Evolutionary conservation across 2,329 filamentous ascomycete species (phyloP), one percentile per base, ranked within the genome.

Genomic region (Keithomyces neogunnii): DNA sequence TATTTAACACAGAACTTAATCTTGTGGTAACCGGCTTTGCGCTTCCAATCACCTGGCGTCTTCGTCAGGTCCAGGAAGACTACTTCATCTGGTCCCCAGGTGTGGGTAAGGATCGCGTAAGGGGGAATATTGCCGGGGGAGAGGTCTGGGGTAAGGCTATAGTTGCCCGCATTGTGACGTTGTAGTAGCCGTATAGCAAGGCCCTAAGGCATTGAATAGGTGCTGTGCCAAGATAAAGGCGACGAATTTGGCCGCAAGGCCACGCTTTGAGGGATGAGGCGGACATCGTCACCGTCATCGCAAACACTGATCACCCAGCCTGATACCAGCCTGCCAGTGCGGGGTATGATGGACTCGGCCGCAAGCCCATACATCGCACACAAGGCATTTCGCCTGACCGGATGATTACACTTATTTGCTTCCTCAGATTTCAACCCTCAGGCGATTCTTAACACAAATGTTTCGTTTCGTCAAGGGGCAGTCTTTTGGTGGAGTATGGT

Each of bases 91-190:
- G 35, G 5, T 11, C 56, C 57, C 58, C 58, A 60, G 56, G 19
- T 60, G 45, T 60, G 58, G 38, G 58, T 59, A 9, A 60, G 46
- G 28, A 59, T 58, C 19, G 56, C 58, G 44, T 59, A 60, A 4
- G 53, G 53, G 11, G 53, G 55, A 19, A 55, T 43, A 31, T 56
- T n/a, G 26, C 19, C 39, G 26, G 39, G 19, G 39, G 39, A 42
- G 39, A 42, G 39, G 39, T 42, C 39, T 42, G 39, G 39, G 7
- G 39, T 42, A 8, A 42, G 39, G 39, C 39, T 42, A 42, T 42
- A 42, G 39, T 42, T 42, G 39, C 39, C 39, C 19, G 39, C 11
- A 42, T 42, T 42, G n/a, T 42, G 7, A n/a, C 39, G 39, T 42
- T 42, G 39, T 42, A 42, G 39, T 42, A 42, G 39, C 39, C 39